Evolutionary conservation across 2,329 filamentous ascomycete species (phyloP), one percentile per base, ranked within the genome.

Genomic region (Penicillium sp.): DNA sequence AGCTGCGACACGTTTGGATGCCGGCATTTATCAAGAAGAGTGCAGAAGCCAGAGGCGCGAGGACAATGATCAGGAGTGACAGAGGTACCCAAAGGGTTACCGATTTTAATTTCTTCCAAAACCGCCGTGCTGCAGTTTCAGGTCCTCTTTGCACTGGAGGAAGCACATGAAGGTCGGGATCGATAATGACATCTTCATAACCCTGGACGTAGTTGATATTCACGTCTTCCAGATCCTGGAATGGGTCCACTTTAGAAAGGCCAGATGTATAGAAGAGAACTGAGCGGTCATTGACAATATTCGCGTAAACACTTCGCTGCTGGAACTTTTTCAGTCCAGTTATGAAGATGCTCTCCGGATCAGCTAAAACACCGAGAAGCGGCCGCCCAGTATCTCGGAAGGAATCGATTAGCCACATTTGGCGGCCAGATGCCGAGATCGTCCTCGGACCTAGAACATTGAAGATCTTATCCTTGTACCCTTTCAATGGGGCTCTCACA

Each of bases 331-430:
- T 82, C 46, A 97, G 80, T 0, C 87, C 93, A 33, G 85, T 84
- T 67, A 96, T 89, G 77, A 97, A 97, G 64, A 96, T 89, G 61
- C 89, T 93, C 50, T 88, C 83, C 0, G 89, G 87, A 63, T 96
- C 93, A 6, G 93, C 90, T 31, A 97, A 81, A 10, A 97, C 82
- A 49, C 89, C 83, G 21, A 97, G 82, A 10, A 97, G 80, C 0
- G 93, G 91, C 41, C 87, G 84, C n/a, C 85, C 87, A 0, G 91
- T 96, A 61, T 90, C 86, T 58, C 92, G 86, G 74, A 97, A 97
- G 6, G 83, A 80, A 77, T 97, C 93, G 59, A 94, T 89, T 56
- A 86, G 86, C 73, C 97, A 97, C 10, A 97, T 81, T 72, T 97
- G 93, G 50, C 88, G 83, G 6, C 93, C 93, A 0, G 91, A 96